Percentiles rank a stretch among this genome's conserved stretches.
phyloP scores from a whole-genome alignment of 2,329 filamentous ascomycete species.

The Colletotrichum horii region DNA sequence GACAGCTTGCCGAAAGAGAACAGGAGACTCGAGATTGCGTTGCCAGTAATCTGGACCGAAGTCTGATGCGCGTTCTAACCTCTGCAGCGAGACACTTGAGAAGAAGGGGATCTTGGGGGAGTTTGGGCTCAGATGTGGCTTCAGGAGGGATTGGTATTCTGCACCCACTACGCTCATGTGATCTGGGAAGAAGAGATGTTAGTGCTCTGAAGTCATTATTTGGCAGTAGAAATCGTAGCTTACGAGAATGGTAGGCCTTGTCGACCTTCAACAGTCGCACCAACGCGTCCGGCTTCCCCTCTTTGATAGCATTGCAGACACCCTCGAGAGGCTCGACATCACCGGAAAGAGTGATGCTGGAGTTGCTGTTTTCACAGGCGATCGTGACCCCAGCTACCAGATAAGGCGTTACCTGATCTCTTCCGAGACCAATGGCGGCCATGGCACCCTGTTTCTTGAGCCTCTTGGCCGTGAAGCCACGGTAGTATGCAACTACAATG shows the following conservation, averaged over 20 bases:
- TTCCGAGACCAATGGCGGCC: constrained; percentile 36
- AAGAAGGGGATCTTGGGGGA: not conserved
- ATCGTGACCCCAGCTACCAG: not conserved
- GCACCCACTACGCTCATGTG: constrained; percentile 7
- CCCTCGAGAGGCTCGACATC: constrained; percentile 23
- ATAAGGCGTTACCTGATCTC: not conserved
- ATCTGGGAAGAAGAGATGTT: not conserved
- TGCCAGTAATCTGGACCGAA: constrained; percentile 18
- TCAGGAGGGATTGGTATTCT: constrained; percentile 5
- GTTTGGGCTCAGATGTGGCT: not conserved
- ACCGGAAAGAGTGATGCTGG: constrained; percentile 32
- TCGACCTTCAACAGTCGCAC: not conserved
- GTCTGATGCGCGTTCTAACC: not conserved
- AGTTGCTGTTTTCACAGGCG: constrained; percentile 22
- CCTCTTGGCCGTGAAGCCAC: constrained; percentile 30
- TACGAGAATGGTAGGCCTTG: constrained; percentile 9
- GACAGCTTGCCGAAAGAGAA: constrained; percentile 18
- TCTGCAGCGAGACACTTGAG: constrained; percentile 1
- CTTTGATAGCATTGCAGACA: constrained; percentile 30
- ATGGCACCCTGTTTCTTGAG: constrained; percentile 31
- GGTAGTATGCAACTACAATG: constrained; percentile 38
- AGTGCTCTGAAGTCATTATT: not conserved
- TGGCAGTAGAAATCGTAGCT: not conserved
- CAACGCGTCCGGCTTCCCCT: not conserved
- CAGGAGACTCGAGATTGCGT: constrained; percentile 20